Evolutionary conservation across 495 filamentous ascomycete species (phyloP).

Genomic region (Neurospora hispaniola): DNA sequence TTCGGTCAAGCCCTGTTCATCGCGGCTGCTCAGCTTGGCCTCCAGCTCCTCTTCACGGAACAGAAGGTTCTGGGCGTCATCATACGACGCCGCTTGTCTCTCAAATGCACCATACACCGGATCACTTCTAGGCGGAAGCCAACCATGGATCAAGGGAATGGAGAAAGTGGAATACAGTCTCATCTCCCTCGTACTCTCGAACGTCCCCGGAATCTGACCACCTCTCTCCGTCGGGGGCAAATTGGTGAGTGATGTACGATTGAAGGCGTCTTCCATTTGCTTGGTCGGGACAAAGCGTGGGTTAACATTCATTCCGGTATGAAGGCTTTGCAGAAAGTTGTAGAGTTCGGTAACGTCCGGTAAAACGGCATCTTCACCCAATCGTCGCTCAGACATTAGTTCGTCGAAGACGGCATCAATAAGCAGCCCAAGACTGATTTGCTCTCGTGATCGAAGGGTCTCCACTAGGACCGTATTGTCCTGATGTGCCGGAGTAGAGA

Average conservation of each 20-base stretch:
- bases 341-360: constrained; percentile 85
- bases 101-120: constrained; percentile 53
- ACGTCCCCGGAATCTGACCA: constrained; percentile 52
- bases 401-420: constrained; percentile 87
- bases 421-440: constrained; percentile 74
- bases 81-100: constrained; percentile 68
- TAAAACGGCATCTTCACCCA: constrained; percentile 35
- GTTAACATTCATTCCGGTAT: constrained; percentile 98
- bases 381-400: constrained; percentile 55
- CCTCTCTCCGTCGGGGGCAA: constrained; percentile 33
- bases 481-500: constrained; percentile 57
- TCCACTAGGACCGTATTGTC: constrained; percentile 61
- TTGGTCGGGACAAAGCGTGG: constrained; percentile 59
- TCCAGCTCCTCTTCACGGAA: constrained; percentile 85
- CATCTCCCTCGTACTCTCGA: constrained; percentile 77
- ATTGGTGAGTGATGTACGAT: constrained; percentile 31
- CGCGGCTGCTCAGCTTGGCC: constrained; percentile 51
- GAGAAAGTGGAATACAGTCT: constrained; percentile 75
- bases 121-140: constrained; percentile 61
- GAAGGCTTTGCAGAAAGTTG: constrained; percentile 73
- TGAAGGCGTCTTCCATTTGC: constrained; percentile 31
- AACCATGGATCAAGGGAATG: constrained; percentile 87
- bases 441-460: constrained; percentile 66
- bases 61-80: constrained; percentile 79
- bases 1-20: constrained; percentile 35